phyloP scores from a whole-genome alignment of 2,329 filamentous ascomycete species.

The Penicillium griseofulvum region DNA sequence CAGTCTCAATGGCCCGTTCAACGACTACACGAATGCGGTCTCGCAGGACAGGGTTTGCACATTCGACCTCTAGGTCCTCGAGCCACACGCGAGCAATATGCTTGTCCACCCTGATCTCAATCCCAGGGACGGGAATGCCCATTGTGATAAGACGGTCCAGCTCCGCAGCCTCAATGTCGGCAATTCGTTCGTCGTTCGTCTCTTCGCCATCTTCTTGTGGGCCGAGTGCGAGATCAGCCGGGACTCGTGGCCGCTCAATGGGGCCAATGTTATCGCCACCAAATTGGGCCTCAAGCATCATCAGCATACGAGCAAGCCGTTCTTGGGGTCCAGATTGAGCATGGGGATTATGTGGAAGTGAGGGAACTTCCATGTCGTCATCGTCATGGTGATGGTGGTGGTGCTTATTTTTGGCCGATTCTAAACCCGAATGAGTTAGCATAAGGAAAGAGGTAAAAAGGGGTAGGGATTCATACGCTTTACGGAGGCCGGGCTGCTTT shows the following conservation, averaged over 20 bases:
- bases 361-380: constrained; percentile 37
- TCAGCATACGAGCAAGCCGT: constrained; percentile 78
- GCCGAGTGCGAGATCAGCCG: constrained; percentile 19
- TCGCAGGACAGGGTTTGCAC: constrained; percentile 70
- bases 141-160: constrained; percentile 75
- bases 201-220: constrained; percentile 25
- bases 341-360: constrained; percentile 65
- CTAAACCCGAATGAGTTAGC: constrained; percentile 37
- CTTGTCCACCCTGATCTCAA: constrained; percentile 84
- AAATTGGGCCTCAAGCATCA: constrained; percentile 97
- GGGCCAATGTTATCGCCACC: constrained; percentile 75
- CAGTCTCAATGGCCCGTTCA: constrained; percentile 83
- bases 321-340: constrained; percentile 69
- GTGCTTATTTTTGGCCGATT: constrained; percentile 62
- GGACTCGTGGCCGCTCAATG: constrained; percentile 62
- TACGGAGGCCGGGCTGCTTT: constrained; percentile 91
- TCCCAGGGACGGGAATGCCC: constrained; percentile 85
- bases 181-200: constrained; percentile 47
- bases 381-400: constrained; percentile 47
- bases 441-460: not conserved
- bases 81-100: constrained; percentile 87
- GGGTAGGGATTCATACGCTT: constrained; percentile 62
- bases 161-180: constrained; percentile 63
- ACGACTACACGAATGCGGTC: constrained; percentile 87
- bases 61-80: constrained; percentile 88